Percentiles rank a stretch among this genome's conserved stretches.
These are phyloP conservation scores for Apiospora rasikravindrae DNA, from an alignment of 2,329 filamentous ascomycete genomes.

Conservation along the genomic window DNA sequence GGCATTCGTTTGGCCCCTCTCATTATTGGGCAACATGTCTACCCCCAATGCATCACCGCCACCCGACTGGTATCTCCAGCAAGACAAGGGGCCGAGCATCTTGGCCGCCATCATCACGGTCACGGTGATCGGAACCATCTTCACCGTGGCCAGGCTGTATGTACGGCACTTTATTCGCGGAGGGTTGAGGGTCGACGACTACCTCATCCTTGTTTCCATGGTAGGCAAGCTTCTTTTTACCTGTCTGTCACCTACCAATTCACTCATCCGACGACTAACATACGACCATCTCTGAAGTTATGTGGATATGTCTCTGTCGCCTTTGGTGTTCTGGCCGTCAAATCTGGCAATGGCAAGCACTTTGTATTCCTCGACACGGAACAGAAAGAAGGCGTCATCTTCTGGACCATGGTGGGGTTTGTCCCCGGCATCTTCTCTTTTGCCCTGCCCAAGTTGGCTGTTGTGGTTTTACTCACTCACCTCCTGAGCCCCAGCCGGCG, in stretches of 20 bases:
- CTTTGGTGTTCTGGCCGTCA: conserved; percentile 35
- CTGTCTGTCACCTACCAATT: not conserved
- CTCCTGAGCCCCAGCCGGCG: conserved; percentile 32
- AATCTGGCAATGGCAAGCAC: conserved; percentile 39
- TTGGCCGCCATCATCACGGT: not conserved
- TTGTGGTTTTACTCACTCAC: conserved; percentile 31
- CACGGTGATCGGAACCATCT: not conserved
- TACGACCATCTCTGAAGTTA: conserved; percentile 23
- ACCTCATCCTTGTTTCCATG: not conserved
- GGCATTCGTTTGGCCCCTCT: not conserved
- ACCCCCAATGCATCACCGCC: not conserved
- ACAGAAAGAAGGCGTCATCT: conserved; percentile 28
- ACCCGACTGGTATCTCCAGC: not conserved
- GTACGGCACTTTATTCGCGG: not conserved
- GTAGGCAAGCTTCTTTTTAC: not conserved
- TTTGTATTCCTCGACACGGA: conserved; percentile 28
- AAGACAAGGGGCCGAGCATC: not conserved
- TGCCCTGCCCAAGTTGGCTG: conserved; percentile 36
- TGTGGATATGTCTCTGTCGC: conserved; percentile 33
- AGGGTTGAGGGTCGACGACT: not conserved
- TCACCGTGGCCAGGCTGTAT: not conserved
- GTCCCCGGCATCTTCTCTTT: conserved; percentile 35
- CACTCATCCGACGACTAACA: not conserved
- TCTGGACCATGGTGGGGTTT: conserved; percentile 36
- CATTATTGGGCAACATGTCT: not conserved